Conservation (phyloP, 1,284 basidiomycete species). For the Pterulicium gracile region DNA sequence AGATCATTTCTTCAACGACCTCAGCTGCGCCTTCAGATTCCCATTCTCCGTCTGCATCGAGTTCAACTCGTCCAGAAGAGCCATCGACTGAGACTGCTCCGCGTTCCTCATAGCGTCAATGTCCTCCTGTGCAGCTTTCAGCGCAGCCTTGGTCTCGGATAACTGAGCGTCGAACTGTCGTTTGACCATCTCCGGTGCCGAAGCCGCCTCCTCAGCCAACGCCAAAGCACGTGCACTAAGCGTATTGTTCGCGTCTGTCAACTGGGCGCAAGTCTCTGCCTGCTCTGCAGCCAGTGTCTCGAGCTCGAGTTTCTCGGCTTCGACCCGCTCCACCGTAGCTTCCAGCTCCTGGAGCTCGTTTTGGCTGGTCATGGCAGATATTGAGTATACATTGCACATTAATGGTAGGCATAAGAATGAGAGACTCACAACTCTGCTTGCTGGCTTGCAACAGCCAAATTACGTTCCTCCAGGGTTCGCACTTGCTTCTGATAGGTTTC, state of each 20-base stretch:
- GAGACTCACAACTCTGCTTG: constrained; percentile 44
- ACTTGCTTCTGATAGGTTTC: constrained; percentile 88
- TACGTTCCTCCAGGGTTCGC: constrained; percentile 65
- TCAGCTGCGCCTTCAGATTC: constrained; percentile 55
- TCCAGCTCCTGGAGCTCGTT: constrained; percentile 61
- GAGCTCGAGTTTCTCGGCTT: constrained; percentile 53
- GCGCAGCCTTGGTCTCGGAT: constrained; percentile 31
- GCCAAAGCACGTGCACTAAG: constrained; percentile 63
- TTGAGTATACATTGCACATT: constrained; percentile 4
- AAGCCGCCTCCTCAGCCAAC: constrained; percentile 68
- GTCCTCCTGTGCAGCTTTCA: constrained; percentile 38
- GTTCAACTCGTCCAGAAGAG: constrained; percentile 70
- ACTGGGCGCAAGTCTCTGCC: constrained; percentile 56
- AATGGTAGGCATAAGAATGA: constrained; percentile 6
- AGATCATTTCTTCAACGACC: constrained; percentile 38
- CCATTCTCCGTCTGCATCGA: constrained; percentile 68
- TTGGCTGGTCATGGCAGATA: constrained; percentile 34
- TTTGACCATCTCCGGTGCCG: constrained; percentile 43
- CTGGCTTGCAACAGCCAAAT: constrained; percentile 37
- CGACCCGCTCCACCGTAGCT: constrained; percentile 45
- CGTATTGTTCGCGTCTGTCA: constrained; percentile 66
- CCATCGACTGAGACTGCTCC: constrained; percentile 61
- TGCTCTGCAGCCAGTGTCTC: constrained; percentile 65
- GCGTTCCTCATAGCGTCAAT: constrained; percentile 47
- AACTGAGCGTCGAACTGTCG: constrained; percentile 47